Evolutionary conservation across 768 basidiomycete species (phyloP).

Genomic region (Boletus eberwhitei): DNA sequence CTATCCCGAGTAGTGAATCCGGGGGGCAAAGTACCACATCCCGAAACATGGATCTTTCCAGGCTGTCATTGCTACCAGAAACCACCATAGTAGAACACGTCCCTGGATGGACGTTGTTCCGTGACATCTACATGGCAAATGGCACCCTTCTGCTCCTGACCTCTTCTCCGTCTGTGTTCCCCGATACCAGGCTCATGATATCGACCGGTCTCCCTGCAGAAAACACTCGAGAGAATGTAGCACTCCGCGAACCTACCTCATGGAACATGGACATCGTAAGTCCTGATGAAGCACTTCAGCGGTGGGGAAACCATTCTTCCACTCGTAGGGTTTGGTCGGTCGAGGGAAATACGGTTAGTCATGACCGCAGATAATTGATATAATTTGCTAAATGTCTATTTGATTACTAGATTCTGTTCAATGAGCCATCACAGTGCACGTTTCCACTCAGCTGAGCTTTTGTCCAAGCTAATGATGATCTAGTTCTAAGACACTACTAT

Average conservation of each 20-base stretch:
- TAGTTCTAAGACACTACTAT: conserved; percentile 80
- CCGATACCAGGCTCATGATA: conserved; percentile 53
- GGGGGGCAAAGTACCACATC: background rate
- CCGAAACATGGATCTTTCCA: conserved; percentile 1
- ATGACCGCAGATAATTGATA: background rate
- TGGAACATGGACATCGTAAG: conserved; percentile 61
- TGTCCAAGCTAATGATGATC: background rate
- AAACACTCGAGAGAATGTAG: conserved; percentile 62
- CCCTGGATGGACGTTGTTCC: conserved; percentile 83
- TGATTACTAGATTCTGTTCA: conserved; percentile 47
- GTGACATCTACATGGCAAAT: conserved; percentile 80
- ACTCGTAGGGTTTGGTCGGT: conserved; percentile 60
- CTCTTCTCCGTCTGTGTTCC: conserved; percentile 41
- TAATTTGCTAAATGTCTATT: conserved; percentile 2
- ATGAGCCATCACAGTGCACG: conserved; percentile 63
- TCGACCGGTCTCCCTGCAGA: conserved; percentile 60
- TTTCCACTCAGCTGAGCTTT: background rate
- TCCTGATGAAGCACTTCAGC: conserved; percentile 51
- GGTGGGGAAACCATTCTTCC: conserved; percentile 53
- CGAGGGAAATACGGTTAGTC: conserved; percentile 66
- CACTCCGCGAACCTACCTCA: conserved; percentile 61
- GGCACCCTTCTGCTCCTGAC: conserved; percentile 75
- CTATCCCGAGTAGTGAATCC: background rate
- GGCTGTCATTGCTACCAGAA: conserved; percentile 37
- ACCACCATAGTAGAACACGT: conserved; percentile 63